Percentiles rank a stretch among this genome's conserved stretches.
Conservation (phyloP, 2,329 filamentous ascomycete genomes). For the Podosphaera xanthii region DNA sequence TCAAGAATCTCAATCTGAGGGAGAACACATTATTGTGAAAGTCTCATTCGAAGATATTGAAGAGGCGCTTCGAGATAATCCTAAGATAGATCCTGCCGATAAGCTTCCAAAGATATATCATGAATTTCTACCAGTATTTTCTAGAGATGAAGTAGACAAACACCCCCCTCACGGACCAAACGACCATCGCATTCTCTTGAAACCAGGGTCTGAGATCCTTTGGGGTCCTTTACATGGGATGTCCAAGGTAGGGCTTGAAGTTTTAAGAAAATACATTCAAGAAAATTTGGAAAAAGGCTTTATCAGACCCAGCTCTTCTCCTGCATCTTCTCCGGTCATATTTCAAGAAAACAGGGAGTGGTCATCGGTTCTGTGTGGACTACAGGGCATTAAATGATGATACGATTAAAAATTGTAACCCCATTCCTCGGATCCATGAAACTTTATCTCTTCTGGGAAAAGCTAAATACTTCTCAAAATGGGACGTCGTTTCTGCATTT, state of each 20-base stretch:
- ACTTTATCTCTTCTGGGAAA: not conserved
- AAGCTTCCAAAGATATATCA: not conserved
- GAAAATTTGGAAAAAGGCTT: too few species aligned
- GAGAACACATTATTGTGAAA: not conserved
- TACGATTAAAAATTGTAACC: conserved; percentile 1
- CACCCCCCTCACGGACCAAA: not conserved
- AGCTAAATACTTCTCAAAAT: not conserved
- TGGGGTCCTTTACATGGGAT: not conserved
- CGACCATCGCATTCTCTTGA: not conserved
- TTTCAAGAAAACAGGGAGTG: not conserved
- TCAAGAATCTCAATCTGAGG: not conserved
- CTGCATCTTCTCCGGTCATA: not conserved
- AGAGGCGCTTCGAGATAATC: not conserved
- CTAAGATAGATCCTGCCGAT: not conserved
- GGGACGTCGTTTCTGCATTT: not conserved
- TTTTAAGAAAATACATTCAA: too few species aligned
- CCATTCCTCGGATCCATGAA: not conserved
- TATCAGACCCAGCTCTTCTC: too few species aligned
- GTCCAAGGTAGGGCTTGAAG: not conserved
- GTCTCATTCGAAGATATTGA: not conserved
- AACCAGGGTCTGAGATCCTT: not conserved
- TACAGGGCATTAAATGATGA: not conserved
- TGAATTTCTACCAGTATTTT: not conserved
- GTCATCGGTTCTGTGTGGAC: not conserved
- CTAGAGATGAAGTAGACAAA: not conserved